A percentile compares a stretch with the other conserved stretches of the same genome.
Conservation (phyloP, 73 alveolate genomes). For the Paraurostyla sp. region DNA sequence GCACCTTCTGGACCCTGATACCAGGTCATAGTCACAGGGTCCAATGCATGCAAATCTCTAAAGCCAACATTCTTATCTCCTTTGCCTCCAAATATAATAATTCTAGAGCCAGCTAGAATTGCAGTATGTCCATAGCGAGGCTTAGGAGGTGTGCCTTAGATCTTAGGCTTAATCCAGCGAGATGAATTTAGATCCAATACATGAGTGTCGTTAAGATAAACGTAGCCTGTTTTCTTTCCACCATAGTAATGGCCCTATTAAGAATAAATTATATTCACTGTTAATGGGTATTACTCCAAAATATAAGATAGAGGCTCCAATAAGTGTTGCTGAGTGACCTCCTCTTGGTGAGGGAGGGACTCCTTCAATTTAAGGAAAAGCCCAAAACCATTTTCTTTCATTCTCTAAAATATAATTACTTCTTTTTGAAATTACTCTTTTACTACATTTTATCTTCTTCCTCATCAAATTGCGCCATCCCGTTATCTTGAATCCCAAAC, state of each 20-base stretch:
- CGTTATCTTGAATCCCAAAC: conserved; percentile 15
- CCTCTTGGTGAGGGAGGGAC: conserved; percentile 97
- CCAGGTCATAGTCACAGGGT: conserved; percentile 96
- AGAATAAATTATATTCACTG: not conserved
- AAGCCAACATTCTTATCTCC: conserved; percentile 90
- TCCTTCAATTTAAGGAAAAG: conserved; percentile 90
- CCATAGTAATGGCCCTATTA: conserved; percentile 92
- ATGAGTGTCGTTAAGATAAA: conserved; percentile 94
- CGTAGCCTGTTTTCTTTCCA: conserved; percentile 90
- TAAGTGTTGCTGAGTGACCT: conserved; percentile 97
- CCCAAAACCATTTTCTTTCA: conserved; percentile 87
- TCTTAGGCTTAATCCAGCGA: conserved; percentile 95
- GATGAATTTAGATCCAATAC: conserved; percentile 92
- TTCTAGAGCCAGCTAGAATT: conserved; percentile 94
- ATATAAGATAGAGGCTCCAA: conserved; percentile 79
- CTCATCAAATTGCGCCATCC: conserved; percentile 33
- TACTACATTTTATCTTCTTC: conserved; percentile 44
- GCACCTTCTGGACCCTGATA: conserved; percentile 96
- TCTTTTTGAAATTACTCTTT: conserved; percentile 22
- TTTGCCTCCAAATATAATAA: conserved; percentile 97
- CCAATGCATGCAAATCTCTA: conserved; percentile 95
- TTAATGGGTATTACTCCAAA: conserved; percentile 70
- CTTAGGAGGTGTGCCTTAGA: conserved; percentile 95
- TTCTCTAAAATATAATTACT: not conserved
- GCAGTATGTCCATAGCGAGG: conserved; percentile 96